Evolutionary conservation across 164 flowering plant species (phyloP).

Genomic region (Paratinospora sagittata): DNA sequence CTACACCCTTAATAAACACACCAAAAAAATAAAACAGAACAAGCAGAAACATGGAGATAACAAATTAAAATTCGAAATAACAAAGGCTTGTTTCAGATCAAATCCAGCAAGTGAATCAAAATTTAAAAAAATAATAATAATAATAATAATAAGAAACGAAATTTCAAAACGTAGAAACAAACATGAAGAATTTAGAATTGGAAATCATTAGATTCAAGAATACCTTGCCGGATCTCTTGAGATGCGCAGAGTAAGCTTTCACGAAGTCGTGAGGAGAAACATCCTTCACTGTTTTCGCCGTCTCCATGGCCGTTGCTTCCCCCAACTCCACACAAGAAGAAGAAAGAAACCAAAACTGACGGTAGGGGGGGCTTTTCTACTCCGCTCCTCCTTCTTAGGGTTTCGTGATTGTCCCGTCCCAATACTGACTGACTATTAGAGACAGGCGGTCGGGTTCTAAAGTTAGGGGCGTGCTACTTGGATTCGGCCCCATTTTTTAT

Average conservation of each 20-base stretch:
- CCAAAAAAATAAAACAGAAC: too few relatives aligned
- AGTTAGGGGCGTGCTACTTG: too few relatives aligned
- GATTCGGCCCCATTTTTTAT: too few relatives aligned
- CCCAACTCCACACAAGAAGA: background rate
- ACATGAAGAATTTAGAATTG: background rate
- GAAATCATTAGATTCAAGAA: background rate
- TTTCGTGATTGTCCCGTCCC: too few relatives aligned
- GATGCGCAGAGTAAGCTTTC: slow-evolving; percentile 41
- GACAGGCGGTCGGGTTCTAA: too few relatives aligned
- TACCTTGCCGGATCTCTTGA: slow-evolving; percentile 57
- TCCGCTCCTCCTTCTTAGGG: background rate
- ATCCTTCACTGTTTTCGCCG: slow-evolving; percentile 43
- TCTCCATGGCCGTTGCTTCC: slow-evolving; percentile 20
- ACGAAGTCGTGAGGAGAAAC: slow-evolving; percentile 54
- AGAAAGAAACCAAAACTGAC: background rate
- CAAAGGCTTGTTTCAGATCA: too few relatives aligned
- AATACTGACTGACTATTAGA: too few relatives aligned
- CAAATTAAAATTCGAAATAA: too few relatives aligned
- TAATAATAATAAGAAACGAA: background rate
- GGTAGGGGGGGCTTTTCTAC: too few relatives aligned
- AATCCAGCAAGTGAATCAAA: background rate
- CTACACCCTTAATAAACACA: too few relatives aligned
- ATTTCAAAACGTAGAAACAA: background rate
- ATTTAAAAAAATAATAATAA: background rate
- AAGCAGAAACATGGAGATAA: too few relatives aligned